phyloP scores from a whole-genome alignment of 805 yeast species.

The Teunomyces pallodes region DNA sequence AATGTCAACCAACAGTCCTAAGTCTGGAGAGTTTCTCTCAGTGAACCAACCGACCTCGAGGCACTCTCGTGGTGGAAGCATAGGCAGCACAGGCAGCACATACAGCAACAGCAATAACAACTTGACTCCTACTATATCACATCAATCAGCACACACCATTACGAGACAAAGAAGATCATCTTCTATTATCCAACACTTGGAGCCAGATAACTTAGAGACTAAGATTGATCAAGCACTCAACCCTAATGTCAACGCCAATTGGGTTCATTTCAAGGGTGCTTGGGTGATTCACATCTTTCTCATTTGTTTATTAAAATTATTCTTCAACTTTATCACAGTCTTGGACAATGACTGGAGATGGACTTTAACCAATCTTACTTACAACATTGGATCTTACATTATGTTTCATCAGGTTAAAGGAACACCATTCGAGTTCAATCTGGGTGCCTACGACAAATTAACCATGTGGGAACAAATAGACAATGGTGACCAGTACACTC shows the following conservation, averaged over 20 bases:
- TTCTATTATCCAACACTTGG: slow-evolving; percentile 83
- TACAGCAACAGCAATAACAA: slow-evolving; percentile 2
- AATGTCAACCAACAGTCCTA: slow-evolving; percentile 3
- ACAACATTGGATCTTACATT: slow-evolving; percentile 86
- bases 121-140: slow-evolving; percentile 25
- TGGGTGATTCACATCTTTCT: slow-evolving; percentile 92
- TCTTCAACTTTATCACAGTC: slow-evolving; percentile 79
- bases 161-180: slow-evolving; percentile 71
- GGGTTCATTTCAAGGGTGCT: slow-evolving; percentile 96
- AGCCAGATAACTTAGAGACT: slow-evolving; percentile 89
- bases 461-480: slow-evolving; percentile 99
- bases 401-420: slow-evolving; percentile 98
- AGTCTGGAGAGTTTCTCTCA: slow-evolving; percentile 2
- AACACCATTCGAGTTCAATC: slow-evolving; percentile 94
- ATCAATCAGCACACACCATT: slow-evolving; percentile 21
- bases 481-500: slow-evolving; percentile 95
- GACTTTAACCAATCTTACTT: slow-evolving; percentile 90
- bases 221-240: slow-evolving; percentile 86
- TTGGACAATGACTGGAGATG: slow-evolving; percentile 81
- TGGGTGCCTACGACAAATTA: slow-evolving; percentile 91
- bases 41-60: not conserved
- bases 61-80: slow-evolving; percentile 10
- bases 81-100: slow-evolving; percentile 10
- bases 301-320: slow-evolving; percentile 67
- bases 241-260: slow-evolving; percentile 89